phyloP scores from a whole-genome alignment of 225 moss, liverwort and hornwort genomes.

The Antitrichia curtipendula region DNA sequence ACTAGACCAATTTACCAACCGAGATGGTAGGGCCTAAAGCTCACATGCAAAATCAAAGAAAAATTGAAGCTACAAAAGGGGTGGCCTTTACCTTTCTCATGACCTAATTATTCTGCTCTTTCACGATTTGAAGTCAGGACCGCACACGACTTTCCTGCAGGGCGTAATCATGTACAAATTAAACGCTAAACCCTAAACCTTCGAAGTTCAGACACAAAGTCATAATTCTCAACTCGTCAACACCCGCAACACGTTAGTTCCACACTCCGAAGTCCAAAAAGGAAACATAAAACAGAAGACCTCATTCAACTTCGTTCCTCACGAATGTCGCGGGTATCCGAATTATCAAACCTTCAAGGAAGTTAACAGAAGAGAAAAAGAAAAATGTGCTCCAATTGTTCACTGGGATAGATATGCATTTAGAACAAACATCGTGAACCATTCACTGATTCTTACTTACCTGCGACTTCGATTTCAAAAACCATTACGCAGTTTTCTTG shows the following conservation, averaged over 20 bases:
- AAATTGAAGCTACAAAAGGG: neutral
- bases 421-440: neutral
- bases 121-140: constrained; percentile 2
- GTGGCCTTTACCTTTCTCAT: neutral
- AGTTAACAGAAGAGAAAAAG: neutral
- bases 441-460: neutral
- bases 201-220: neutral
- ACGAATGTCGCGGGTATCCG: neutral
- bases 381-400: neutral
- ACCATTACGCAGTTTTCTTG: neutral
- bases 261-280: neutral
- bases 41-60: neutral
- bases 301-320: neutral
- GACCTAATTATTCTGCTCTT: neutral
- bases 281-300: neutral
- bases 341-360: neutral
- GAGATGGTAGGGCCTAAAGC: neutral
- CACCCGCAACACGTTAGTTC: no score
- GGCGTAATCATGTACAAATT: constrained; percentile 5
- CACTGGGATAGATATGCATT: neutral
- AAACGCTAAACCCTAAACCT: neutral
- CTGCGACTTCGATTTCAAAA: neutral
- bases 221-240: neutral
- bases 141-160: neutral
- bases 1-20: neutral